These are phyloP conservation scores for Trichosporon coremiiforme DNA, from an alignment of 1,284 basidiomycete genomes.

Conservation along the genomic window DNA sequence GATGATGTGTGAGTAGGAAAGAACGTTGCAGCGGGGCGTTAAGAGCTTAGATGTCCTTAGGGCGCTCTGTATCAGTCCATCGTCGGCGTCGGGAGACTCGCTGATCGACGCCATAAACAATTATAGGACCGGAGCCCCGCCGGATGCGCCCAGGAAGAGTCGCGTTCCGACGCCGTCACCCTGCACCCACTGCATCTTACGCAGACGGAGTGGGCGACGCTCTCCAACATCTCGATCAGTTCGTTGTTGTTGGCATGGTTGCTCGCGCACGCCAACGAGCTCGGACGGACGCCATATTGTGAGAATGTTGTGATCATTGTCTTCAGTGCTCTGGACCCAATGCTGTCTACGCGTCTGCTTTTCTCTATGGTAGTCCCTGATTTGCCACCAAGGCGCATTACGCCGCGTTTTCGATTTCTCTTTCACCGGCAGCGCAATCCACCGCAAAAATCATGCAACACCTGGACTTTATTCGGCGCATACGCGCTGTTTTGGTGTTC, in stretches of 20 bases:
- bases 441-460: constrained; percentile 28
- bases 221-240: no score
- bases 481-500: neutral
- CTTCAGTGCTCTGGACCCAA: no score
- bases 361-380: neutral
- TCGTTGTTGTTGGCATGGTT: no score
- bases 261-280: no score
- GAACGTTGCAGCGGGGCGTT: neutral
- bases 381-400: constrained; percentile 4
- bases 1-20: neutral
- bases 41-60: neutral
- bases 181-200: neutral
- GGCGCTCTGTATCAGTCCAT: neutral
- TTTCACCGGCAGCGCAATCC: neutral
- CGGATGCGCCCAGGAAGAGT: neutral
- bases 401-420: constrained; percentile 12
- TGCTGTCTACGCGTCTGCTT: neutral
- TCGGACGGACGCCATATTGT: no score
- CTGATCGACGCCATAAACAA: constrained; percentile 1
- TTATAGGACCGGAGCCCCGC: constrained; percentile 5
- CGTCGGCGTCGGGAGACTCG: neutral
- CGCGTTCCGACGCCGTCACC: neutral
- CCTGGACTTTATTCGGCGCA: constrained; percentile 2
- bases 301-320: no score
- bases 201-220: no score